phyloP scores from a whole-genome alignment of 140 eudicot genomes.

The Senecio squalidus region DNA sequence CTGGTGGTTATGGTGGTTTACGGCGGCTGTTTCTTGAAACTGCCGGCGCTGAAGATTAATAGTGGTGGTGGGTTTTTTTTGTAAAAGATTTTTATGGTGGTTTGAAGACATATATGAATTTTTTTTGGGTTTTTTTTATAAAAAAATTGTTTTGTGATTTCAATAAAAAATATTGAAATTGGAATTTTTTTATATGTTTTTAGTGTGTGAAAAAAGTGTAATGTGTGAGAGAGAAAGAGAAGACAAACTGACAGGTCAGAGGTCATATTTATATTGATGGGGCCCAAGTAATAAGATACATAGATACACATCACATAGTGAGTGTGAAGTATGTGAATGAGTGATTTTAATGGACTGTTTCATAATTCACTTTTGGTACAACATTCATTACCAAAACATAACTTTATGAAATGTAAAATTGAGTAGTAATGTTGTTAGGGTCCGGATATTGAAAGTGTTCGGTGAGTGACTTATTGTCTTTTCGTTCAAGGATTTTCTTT shows the following conservation, averaged over 20 bases:
- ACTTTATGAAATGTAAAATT: too few species aligned
- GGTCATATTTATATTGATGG: constrained; percentile 9
- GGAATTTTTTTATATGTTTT: neutral
- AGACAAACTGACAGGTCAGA: constrained; percentile 25
- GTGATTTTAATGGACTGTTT: too few species aligned
- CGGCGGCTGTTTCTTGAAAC: constrained; percentile 39
- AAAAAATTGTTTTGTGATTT: constrained; percentile 27
- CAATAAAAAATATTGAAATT: constrained; percentile 15
- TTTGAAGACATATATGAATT: constrained; percentile 40
- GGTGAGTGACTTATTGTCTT: too few species aligned
- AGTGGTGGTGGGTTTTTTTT: constrained; percentile 34
- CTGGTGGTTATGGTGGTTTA: constrained; percentile 18
- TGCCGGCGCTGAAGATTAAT: constrained; percentile 50
- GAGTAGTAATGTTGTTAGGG: too few species aligned
- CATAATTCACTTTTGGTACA: too few species aligned
- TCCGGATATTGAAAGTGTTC: too few species aligned
- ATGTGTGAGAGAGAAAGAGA: constrained; percentile 18
- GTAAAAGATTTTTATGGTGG: constrained; percentile 29
- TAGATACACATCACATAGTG: constrained; percentile 17
- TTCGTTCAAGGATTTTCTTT: too few species aligned
- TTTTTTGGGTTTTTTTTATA: constrained; percentile 10
- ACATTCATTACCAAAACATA: too few species aligned
- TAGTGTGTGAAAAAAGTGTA: constrained; percentile 9
- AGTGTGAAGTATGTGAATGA: constrained; percentile 17
- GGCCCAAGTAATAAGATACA: neutral